Conservation (phyloP, 306 rosid genomes). For the Citrullus mucosospermus region DNA sequence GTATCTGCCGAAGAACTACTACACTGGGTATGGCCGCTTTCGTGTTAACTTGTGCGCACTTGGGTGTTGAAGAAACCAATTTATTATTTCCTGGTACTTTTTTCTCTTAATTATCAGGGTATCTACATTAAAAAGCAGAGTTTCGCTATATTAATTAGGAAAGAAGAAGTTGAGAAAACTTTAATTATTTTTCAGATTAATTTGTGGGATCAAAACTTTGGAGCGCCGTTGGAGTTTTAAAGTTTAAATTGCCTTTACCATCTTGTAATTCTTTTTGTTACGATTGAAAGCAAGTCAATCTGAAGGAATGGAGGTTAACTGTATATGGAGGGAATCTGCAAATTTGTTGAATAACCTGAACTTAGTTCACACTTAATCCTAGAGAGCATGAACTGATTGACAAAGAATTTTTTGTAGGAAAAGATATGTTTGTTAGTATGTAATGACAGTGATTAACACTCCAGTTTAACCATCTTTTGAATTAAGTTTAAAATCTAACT, state of each 20-base stretch:
- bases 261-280: not conserved
- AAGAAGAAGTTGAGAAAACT: not conserved
- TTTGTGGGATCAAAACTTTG: not conserved
- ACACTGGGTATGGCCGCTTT: slow-evolving; percentile 54
- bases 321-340: not conserved
- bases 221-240: not conserved
- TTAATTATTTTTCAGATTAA: not conserved
- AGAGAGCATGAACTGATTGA: not conserved
- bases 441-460: not conserved
- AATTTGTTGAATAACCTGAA: not conserved
- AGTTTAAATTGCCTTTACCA: not conserved
- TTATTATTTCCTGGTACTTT: not conserved
- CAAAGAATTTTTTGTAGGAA: not conserved
- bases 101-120: not conserved
- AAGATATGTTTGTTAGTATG: not conserved
- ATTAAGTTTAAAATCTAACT: not conserved
- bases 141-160: not conserved
- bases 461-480: not conserved
- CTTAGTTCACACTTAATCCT: not conserved
- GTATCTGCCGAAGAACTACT: slow-evolving; percentile 85
- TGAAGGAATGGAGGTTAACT: not conserved
- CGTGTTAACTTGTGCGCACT: not conserved
- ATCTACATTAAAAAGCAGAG: not conserved
- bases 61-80: not conserved
- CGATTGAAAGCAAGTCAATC: not conserved